Evolutionary conservation across 495 filamentous ascomycete genomes (phyloP), one percentile per base, ranked within the genome.

Genomic region (Apiosordaria backusii): DNA sequence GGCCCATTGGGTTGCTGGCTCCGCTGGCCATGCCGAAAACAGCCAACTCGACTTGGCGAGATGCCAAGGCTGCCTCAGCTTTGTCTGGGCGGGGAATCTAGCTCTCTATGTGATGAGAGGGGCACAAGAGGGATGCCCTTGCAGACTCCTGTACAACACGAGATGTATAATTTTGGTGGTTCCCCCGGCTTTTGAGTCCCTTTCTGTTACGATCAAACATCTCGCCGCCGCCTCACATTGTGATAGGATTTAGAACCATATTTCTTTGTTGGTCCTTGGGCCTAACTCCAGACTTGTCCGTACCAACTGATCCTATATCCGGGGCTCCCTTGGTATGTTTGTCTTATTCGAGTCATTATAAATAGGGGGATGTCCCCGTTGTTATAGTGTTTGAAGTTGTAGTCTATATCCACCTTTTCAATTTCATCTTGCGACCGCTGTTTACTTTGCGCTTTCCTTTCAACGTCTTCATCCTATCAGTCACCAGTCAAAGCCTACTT

Each of bases 11-110:
- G 16, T 4, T 53, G 50, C 4, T 54, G 18, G 50, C 50, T 54
- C 18, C 9, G 45, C 24, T 52, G 57, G n/a, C 60, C 21, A 50
- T 62, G 16, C 50, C 62, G 25, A 50, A 68, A 60, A 27, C 52
- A 68, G 63, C 45, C n/a, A 59, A 21, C 26, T 4, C 9, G 23
- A 23, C 52, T 55, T 55, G 52, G 52, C 52, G n/a, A 21, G 52
- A n/a, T 55, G 58, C 57, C 58, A 65, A 58, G 35, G 25, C 29
- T 21, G 52, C 22, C 18, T 55, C 52, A 55, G 22, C 52, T 55
- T 55, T 23, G 22, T 55, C n/a, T 19, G 7, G 52, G 52, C 52
- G 52, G 22, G 52, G 52, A 45, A 10, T 45, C 35, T 45, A 9
- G 35, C 35, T 45, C 4, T 45, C 9, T 13, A 45, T 7, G 35